A percentile compares a stretch with the other conserved stretches of the same genome.
phyloP scores from a whole-genome alignment of 805 yeast genomes.

The Myxozyma kluyveri region DNA sequence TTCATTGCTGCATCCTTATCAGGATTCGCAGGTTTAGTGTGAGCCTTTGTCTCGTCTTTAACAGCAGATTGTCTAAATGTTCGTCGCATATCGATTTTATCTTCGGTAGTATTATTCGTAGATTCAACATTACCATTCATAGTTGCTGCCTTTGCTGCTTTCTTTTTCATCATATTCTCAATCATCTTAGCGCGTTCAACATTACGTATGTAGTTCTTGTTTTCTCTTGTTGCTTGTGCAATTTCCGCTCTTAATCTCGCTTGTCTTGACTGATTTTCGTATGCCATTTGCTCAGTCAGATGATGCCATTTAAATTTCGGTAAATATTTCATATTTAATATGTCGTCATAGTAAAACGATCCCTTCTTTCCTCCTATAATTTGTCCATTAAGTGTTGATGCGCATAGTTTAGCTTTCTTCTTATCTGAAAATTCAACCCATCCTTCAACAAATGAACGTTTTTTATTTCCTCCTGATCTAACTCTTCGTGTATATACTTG shows the following conservation, averaged over 20 bases:
- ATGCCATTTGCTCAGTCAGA: conserved; percentile 86
- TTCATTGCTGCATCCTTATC: conserved; percentile 21
- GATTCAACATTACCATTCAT: conserved; percentile 29
- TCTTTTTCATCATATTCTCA: conserved; percentile 57
- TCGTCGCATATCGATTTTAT: conserved; percentile 48
- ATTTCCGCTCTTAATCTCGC: conserved; percentile 84
- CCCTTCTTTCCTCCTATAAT: conserved; percentile 90
- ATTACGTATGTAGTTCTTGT: conserved; percentile 76
- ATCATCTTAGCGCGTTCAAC: conserved; percentile 85
- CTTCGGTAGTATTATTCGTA: conserved; percentile 30
- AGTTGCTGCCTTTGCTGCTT: conserved; percentile 41
- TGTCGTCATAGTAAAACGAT: conserved; percentile 88
- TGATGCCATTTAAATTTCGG: conserved; percentile 95
- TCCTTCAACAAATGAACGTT: conserved; percentile 84
- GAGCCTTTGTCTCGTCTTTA: conserved; percentile 35
- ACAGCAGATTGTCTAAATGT: conserved; percentile 70
- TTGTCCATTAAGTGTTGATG: conserved; percentile 80
- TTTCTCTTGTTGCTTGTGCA: conserved; percentile 81
- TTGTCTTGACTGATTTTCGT: conserved; percentile 84
- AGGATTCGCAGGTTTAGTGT: conserved; percentile 1
- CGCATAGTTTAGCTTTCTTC: conserved; percentile 84
- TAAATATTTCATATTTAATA: conserved; percentile 83
- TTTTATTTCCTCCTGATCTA: conserved; percentile 88
- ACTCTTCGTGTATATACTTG: conserved; percentile 62
- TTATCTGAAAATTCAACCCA: conserved; percentile 92